Conservation (phyloP, 2,329 filamentous ascomycete species). For the Monosporascus sp. region DNA sequence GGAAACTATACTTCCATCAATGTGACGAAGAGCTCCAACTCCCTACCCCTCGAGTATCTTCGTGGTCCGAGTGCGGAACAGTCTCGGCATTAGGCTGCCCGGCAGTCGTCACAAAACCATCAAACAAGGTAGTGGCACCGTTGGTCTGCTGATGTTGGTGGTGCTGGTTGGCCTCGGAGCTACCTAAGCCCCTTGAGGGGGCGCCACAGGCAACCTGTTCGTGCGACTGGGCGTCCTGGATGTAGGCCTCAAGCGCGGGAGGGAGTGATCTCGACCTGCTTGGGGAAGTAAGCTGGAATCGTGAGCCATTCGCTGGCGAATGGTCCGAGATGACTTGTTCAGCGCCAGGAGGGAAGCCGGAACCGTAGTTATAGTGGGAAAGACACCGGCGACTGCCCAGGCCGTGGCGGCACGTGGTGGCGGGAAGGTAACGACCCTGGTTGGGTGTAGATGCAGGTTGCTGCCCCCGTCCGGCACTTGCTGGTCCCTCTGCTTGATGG, state of each 20-base stretch:
- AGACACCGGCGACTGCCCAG: not conserved
- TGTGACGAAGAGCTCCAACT: not conserved
- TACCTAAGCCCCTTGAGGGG: not conserved
- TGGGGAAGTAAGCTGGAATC: not conserved
- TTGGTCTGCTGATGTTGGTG: not conserved
- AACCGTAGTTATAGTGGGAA: not conserved
- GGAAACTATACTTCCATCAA: no score
- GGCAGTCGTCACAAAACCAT: no score
- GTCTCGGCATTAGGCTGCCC: not conserved
- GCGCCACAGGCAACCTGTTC: conserved; percentile 1
- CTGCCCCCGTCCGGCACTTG: not conserved
- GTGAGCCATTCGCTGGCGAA: not conserved
- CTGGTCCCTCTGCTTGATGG: not conserved
- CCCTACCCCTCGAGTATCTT: not conserved
- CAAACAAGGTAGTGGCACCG: not conserved
- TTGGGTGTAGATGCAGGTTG: not conserved
- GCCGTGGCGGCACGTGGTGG: not conserved
- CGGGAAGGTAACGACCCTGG: not conserved
- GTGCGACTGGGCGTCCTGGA: conserved; percentile 1
- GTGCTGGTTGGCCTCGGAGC: not conserved
- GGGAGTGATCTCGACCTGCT: not conserved
- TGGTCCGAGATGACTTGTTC: not conserved
- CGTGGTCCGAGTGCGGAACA: not conserved
- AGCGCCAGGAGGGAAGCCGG: not conserved
- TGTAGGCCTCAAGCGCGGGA: conserved; percentile 1